phyloP scores from a whole-genome alignment of 257 asterid genomes.

The Parsonsia alboflavescens region DNA sequence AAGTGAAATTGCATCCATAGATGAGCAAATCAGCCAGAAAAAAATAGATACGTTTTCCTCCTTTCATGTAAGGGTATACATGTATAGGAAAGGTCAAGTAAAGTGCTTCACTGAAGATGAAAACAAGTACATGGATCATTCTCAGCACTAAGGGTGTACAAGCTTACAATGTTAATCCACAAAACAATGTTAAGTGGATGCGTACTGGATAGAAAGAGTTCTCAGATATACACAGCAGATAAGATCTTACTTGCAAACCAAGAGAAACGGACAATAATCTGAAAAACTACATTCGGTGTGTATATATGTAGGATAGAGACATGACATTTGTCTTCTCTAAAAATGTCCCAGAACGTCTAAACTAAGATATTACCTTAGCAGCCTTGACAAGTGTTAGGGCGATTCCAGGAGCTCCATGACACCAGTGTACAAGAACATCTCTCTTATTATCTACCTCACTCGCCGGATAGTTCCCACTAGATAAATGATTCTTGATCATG shows the following conservation, averaged over 20 bases:
- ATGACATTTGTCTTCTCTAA: neutral
- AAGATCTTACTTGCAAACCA: neutral
- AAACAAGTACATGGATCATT: neutral
- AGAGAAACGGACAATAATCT: neutral
- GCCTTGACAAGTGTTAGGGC: conserved; percentile 67
- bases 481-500: conserved; percentile 52
- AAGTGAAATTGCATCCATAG: neutral
- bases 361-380: conserved; percentile 45
- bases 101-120: neutral
- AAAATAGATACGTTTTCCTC: neutral
- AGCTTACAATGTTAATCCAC: neutral
- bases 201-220: neutral
- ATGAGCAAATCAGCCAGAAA: neutral
- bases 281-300: neutral
- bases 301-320: neutral
- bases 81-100: neutral
- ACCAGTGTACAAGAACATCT: conserved; percentile 74
- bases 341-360: neutral
- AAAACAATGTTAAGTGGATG: neutral
- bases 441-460: conserved; percentile 50
- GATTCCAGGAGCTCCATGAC: conserved; percentile 82
- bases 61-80: neutral
- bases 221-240: neutral
- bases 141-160: neutral
- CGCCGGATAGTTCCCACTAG: conserved; percentile 63